These are phyloP conservation scores for Sporothrix mexicana DNA, from an alignment of 2,329 filamentous ascomycete genomes.

Conservation along the genomic window DNA sequence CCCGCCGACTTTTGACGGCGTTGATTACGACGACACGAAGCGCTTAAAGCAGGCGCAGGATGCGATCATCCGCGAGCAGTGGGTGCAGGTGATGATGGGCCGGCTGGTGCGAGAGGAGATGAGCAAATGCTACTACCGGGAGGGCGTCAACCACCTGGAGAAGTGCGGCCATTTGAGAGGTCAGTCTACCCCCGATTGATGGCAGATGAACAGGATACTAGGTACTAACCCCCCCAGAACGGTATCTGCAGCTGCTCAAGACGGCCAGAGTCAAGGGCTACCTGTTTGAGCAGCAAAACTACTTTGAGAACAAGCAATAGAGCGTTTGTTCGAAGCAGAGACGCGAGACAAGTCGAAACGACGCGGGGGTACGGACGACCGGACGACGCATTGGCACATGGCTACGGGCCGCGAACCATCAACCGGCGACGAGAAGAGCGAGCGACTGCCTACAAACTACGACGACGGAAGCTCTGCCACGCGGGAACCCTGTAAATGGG, in stretches of 20 bases:
- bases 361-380: neutral
- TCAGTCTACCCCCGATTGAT: slow-evolving; percentile 45
- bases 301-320: slow-evolving; percentile 60
- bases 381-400: neutral
- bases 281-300: slow-evolving; percentile 80
- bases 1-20: slow-evolving; percentile 81
- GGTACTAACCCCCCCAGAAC: slow-evolving; percentile 57
- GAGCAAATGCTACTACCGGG: slow-evolving; percentile 82
- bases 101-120: slow-evolving; percentile 81
- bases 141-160: slow-evolving; percentile 87
- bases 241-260: slow-evolving; percentile 79
- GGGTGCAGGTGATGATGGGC: slow-evolving; percentile 90
- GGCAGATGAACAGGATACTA: slow-evolving; percentile 27
- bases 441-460: slow-evolving; percentile 2
- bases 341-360: neutral
- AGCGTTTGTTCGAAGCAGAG: neutral
- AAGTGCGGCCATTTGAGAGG: slow-evolving; percentile 83
- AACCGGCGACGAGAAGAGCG: neutral
- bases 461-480: neutral
- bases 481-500: neutral
- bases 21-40: slow-evolving; percentile 83
- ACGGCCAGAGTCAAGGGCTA: slow-evolving; percentile 79
- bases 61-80: slow-evolving; percentile 82
- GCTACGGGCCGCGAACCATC: neutral
- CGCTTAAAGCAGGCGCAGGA: slow-evolving; percentile 83